A percentile compares a stretch with the other conserved stretches of the same genome.
Conservation (phyloP, 306 rosid genomes). For the Corylus heterophylla region DNA sequence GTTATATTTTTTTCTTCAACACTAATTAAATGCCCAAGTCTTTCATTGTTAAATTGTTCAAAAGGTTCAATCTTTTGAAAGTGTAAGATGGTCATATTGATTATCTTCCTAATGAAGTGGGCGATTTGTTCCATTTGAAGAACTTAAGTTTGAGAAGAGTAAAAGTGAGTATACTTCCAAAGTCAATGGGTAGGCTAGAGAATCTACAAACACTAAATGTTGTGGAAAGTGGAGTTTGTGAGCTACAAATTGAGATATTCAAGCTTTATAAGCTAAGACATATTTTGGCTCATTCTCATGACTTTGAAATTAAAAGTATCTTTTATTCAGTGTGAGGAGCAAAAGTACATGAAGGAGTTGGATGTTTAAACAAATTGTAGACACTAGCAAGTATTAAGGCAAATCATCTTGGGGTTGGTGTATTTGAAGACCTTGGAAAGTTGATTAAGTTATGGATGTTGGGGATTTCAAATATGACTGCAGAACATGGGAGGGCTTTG, state of each 20-base stretch:
- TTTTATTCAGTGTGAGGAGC: neutral
- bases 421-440: neutral
- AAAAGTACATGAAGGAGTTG: constrained; percentile 8
- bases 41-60: constrained; percentile 2
- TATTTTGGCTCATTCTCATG: neutral
- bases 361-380: constrained; percentile 1
- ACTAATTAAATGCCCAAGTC: neutral
- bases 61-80: neutral
- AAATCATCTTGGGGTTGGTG: neutral
- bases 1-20: neutral
- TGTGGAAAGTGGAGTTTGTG: neutral
- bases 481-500: neutral
- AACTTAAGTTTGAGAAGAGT: neutral
- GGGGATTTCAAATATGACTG: neutral
- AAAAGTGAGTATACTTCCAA: neutral
- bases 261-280: neutral
- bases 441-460: neutral
- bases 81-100: neutral
- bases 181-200: neutral
- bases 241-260: neutral
- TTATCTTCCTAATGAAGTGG: neutral
- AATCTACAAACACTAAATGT: neutral
- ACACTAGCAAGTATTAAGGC: neutral
- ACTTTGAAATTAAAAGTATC: neutral
- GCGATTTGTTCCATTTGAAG: neutral